A percentile compares a stretch with the other conserved stretches of the same genome.
phyloP scores from a whole-genome alignment of 164 flowering plant species.

The Berberis thunbergii region DNA sequence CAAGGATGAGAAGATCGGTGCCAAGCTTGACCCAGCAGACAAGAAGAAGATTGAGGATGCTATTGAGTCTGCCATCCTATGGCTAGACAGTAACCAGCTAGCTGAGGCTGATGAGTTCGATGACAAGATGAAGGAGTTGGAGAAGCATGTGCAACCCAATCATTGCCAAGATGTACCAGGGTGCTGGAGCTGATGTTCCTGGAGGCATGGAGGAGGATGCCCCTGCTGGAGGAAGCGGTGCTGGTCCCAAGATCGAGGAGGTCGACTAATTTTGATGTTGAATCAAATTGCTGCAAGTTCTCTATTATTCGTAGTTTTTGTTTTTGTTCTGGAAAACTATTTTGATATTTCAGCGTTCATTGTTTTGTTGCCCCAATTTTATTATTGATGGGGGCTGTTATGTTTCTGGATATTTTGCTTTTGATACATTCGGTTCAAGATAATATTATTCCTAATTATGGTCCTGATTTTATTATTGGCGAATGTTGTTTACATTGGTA shows the following conservation, averaged over 20 bases:
- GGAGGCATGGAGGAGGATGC: conserved; percentile 22
- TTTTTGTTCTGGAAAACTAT: neutral
- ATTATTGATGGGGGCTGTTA: neutral
- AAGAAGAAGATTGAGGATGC: conserved; percentile 35
- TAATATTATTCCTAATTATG: no score
- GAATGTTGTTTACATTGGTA: no score
- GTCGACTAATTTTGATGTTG: conserved; percentile 12
- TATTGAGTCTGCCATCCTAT: conserved; percentile 28
- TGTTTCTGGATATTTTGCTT: neutral
- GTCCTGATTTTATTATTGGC: no score
- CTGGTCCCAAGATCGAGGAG: conserved; percentile 25
- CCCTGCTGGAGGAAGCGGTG: conserved; percentile 12
- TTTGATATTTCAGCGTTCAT: neutral
- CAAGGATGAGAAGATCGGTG: conserved; percentile 30
- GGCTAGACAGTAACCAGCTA: conserved; percentile 37
- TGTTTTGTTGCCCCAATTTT: neutral
- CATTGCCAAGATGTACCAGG: conserved; percentile 39
- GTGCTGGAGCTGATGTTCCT: conserved; percentile 22
- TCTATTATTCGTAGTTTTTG: no score
- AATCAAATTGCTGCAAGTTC: neutral
- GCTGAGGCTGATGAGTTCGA: no score
- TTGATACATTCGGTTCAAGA: neutral
- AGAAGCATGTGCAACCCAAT: conserved; percentile 29
- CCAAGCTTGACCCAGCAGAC: conserved; percentile 23
- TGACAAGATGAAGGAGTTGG: conserved; percentile 14